Evolutionary conservation across 352 stramenopile genomes (phyloP).

Genomic region (Globisporangium recalcitrans): DNA sequence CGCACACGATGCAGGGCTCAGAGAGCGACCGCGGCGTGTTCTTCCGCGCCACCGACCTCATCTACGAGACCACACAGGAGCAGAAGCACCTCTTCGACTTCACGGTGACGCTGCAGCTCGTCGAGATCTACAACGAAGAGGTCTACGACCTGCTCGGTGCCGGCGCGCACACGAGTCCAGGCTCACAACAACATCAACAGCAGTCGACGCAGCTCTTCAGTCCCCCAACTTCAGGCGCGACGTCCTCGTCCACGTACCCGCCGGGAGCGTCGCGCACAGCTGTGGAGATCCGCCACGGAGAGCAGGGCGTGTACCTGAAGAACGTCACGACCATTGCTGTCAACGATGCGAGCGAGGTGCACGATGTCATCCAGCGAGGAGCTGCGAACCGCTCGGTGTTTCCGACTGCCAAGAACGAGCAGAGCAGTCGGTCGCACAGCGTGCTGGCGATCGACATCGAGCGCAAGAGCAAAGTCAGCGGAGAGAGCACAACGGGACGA

Average conservation of each 20-base stretch:
- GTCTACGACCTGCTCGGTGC: slow-evolving; percentile 62
- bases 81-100: slow-evolving; percentile 51
- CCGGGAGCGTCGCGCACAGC: slow-evolving; percentile 9
- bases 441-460: slow-evolving; percentile 55
- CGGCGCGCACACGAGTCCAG: not conserved
- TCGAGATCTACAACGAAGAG: slow-evolving; percentile 88
- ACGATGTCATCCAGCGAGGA: slow-evolving; percentile 33
- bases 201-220: slow-evolving; percentile 9
- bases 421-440: slow-evolving; percentile 52
- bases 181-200: slow-evolving; percentile 7
- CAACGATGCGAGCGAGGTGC: slow-evolving; percentile 29
- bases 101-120: slow-evolving; percentile 46
- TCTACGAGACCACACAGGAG: slow-evolving; percentile 33
- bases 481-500: slow-evolving; percentile 34
- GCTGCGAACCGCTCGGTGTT: slow-evolving; percentile 28
- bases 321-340: slow-evolving; percentile 47
- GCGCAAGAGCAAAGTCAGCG: slow-evolving; percentile 39
- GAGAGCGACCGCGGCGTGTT: slow-evolving; percentile 35
- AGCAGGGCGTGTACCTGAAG: slow-evolving; percentile 62
- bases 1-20: slow-evolving; percentile 28
- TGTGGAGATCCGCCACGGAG: slow-evolving; percentile 70
- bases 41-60: slow-evolving; percentile 33
- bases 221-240: slow-evolving; percentile 1
- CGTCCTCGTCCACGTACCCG: slow-evolving; percentile 7
- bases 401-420: slow-evolving; percentile 25